Evolutionary conservation across 2,329 filamentous ascomycete genomes (phyloP).

Genomic region (Ascochyta koolunga): DNA sequence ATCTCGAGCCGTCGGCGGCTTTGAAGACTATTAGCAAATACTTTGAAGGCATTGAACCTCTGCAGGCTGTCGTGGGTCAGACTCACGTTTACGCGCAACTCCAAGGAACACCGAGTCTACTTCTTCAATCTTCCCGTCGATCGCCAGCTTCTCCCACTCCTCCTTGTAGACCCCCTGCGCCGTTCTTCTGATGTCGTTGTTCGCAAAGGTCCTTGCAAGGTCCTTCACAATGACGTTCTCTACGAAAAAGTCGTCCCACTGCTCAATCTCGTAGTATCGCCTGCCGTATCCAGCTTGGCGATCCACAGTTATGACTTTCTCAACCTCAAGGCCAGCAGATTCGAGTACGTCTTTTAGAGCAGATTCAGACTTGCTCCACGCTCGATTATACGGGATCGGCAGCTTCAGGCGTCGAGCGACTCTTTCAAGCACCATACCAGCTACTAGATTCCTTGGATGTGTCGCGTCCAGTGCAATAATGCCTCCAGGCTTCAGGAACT

Average conservation of each 20-base stretch:
- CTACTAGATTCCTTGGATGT: constrained; percentile 46
- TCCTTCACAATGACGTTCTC: constrained; percentile 38
- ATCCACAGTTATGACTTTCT: constrained; percentile 39
- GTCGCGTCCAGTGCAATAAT: constrained; percentile 48
- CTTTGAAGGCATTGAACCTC: background rate
- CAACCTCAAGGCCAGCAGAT: constrained; percentile 45
- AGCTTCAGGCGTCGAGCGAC: constrained; percentile 42
- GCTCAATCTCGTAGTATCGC: constrained; percentile 35
- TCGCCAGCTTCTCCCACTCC: constrained; percentile 48
- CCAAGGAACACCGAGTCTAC: constrained; percentile 49
- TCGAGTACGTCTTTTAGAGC: constrained; percentile 41
- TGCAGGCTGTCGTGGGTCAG: background rate
- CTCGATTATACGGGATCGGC: constrained; percentile 45
- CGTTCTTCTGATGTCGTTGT: constrained; percentile 38
- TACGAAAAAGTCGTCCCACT: constrained; percentile 47
- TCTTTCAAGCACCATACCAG: constrained; percentile 48
- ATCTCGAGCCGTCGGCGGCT: constrained; percentile 37
- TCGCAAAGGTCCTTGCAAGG: constrained; percentile 34
- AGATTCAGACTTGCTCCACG: constrained; percentile 44
- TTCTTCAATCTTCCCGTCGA: constrained; percentile 47
- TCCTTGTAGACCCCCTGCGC: constrained; percentile 44
- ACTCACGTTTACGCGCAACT: constrained; percentile 42
- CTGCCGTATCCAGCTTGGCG: constrained; percentile 43
- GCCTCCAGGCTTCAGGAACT: constrained; percentile 50
- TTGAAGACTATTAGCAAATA: constrained; percentile 7